These are phyloP conservation scores for Chlorella sp. DNA, from an alignment of 139 green algal species.

Conservation along the genomic window DNA sequence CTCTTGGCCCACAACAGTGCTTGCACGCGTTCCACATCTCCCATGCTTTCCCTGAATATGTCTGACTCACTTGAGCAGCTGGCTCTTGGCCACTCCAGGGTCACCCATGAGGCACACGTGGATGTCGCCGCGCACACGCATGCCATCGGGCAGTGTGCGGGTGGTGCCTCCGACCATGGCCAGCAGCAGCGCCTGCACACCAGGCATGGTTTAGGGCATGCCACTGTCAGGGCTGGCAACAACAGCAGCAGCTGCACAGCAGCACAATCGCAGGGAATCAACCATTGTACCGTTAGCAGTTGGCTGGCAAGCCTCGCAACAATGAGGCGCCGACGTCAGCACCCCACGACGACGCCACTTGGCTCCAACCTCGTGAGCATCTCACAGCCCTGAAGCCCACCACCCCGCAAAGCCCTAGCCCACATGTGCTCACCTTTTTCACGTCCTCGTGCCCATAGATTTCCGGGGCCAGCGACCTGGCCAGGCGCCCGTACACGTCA, in stretches of 20 bases:
- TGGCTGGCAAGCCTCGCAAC: too few species aligned
- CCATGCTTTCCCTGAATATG: neutral
- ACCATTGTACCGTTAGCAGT: too few species aligned
- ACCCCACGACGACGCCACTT: too few species aligned
- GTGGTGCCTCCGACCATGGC: conserved; percentile 87
- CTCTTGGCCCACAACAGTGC: too few species aligned
- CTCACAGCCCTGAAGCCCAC: too few species aligned
- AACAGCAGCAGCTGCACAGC: too few species aligned
- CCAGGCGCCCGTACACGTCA: conserved; percentile 76
- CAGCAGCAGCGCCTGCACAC: conserved; percentile 86
- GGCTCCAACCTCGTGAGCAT: too few species aligned
- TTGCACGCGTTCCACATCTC: conserved; percentile 1
- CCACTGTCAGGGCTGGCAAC: too few species aligned
- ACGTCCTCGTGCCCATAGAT: conserved; percentile 93
- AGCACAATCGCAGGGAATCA: too few species aligned
- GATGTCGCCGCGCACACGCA: conserved; percentile 95
- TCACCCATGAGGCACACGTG: conserved; percentile 99
- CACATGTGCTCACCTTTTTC: conserved; percentile 78
- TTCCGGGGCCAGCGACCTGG: conserved; percentile 80
- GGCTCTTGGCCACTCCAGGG: conserved; percentile 96
- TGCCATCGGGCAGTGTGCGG: conserved; percentile 78
- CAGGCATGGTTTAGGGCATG: too few species aligned
- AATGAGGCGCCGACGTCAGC: too few species aligned
- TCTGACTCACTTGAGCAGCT: conserved; percentile 71
- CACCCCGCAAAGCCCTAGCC: too few species aligned